Conservation (phyloP, 495 filamentous ascomycete genomes). For the Friedmanniomyces simplex region DNA sequence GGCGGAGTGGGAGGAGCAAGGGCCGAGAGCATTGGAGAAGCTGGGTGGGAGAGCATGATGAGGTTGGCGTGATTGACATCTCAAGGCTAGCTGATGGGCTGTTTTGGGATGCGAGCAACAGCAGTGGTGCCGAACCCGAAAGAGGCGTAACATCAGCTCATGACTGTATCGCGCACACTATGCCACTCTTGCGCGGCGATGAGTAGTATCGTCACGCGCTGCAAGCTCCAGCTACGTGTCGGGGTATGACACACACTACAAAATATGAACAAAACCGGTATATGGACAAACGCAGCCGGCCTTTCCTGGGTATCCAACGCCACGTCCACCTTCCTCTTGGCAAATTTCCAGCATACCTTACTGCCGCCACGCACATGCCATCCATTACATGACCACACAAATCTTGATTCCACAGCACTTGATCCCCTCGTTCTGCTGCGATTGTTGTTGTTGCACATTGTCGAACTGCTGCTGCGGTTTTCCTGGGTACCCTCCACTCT, state of each 20-base stretch:
- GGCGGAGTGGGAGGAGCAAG: slow-evolving; percentile 93
- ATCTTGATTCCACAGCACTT: slow-evolving; percentile 22
- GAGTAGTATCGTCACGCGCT: neutral
- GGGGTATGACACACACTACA: neutral
- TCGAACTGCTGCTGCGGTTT: slow-evolving; percentile 15
- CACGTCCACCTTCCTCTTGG: neutral
- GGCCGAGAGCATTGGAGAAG: slow-evolving; percentile 75
- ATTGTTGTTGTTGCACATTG: slow-evolving; percentile 7
- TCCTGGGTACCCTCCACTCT: slow-evolving; percentile 1
- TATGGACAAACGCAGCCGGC: neutral
- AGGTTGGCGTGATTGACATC: too few relatives aligned
- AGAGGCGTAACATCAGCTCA: too few relatives aligned
- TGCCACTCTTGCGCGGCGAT: too few relatives aligned
- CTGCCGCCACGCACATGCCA: neutral
- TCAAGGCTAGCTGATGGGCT: too few relatives aligned
- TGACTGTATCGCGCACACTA: too few relatives aligned
- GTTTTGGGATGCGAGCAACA: too few relatives aligned
- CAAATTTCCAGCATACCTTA: neutral
- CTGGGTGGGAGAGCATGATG: slow-evolving; percentile 49
- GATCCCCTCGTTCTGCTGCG: slow-evolving; percentile 14
- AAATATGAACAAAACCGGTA: too few relatives aligned
- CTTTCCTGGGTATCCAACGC: neutral
- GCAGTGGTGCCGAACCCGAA: too few relatives aligned
- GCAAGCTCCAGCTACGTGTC: neutral
- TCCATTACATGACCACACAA: slow-evolving; percentile 20